These are phyloP conservation scores for Lactarius sp. DNA, from an alignment of 768 basidiomycete species.

Conservation along the genomic window DNA sequence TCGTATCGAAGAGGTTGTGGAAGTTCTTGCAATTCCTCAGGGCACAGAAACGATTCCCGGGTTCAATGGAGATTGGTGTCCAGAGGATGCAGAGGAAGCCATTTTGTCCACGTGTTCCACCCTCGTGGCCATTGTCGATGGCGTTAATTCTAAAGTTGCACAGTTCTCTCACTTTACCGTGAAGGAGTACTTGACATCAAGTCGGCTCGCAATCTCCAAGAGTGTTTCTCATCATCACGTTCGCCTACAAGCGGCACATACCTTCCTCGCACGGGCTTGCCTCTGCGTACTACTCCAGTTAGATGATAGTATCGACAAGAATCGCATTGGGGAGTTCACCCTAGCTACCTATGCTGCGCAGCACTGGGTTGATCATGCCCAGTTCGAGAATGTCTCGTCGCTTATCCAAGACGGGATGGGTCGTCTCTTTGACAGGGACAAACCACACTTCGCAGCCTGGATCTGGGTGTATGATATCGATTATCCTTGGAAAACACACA, in stretches of 20 bases:
- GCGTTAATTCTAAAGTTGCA: background rate
- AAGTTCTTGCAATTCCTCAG: background rate
- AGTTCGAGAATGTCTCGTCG: background rate
- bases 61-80: background rate
- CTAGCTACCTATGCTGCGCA: background rate
- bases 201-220: background rate
- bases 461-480: background rate
- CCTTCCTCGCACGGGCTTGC: background rate
- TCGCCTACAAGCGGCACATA: background rate
- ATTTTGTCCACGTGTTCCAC: background rate
- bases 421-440: background rate
- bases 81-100: background rate
- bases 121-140: background rate
- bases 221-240: background rate
- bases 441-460: background rate
- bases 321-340: background rate
- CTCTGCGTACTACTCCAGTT: background rate
- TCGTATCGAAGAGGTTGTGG: background rate
- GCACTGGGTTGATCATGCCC: background rate
- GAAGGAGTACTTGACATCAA: background rate
- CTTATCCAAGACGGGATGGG: too few species aligned
- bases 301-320: background rate
- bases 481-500: background rate
- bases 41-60: background rate
- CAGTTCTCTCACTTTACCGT: background rate